Conservation (phyloP, 1,284 basidiomycete species). For the Rhodotorula sp. region DNA sequence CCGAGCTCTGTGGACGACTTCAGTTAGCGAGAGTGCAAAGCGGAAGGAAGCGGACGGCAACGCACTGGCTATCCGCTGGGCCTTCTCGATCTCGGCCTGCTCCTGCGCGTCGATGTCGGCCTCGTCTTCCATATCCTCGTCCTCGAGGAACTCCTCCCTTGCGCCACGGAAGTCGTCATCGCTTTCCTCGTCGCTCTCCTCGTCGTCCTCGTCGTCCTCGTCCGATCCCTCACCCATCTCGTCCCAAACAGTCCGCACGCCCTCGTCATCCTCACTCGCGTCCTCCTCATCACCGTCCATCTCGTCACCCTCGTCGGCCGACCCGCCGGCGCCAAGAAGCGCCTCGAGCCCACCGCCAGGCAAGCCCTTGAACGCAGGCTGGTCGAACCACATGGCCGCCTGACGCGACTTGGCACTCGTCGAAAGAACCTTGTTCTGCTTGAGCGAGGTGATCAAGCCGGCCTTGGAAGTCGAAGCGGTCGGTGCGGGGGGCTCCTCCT, state of each 20-base stretch:
- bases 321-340: conserved; percentile 48
- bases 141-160: conserved; percentile 60
- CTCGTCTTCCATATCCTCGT: conserved; percentile 68
- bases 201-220: neutral
- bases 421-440: conserved; percentile 29
- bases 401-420: conserved; percentile 51
- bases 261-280: conserved; percentile 45
- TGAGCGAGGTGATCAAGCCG: conserved; percentile 39
- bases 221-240: conserved; percentile 44
- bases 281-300: conserved; percentile 42
- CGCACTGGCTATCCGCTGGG: conserved; percentile 66
- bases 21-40: conserved; percentile 2
- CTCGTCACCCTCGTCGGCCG: conserved; percentile 44
- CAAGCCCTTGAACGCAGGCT: conserved; percentile 82
- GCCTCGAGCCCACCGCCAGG: conserved; percentile 56
- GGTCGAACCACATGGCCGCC: conserved; percentile 87
- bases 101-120: conserved; percentile 59
- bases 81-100: conserved; percentile 59
- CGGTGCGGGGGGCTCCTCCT: conserved; percentile 44
- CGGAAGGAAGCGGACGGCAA: conserved; percentile 8
- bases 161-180: conserved; percentile 70
- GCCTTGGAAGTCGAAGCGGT: conserved; percentile 29
- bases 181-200: conserved; percentile 50
- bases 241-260: conserved; percentile 40
- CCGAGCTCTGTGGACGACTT: conserved; percentile 64